Evolutionary conservation across 2,329 filamentous ascomycete species (phyloP).

Genomic region (Sclerotiophoma versabilis): DNA sequence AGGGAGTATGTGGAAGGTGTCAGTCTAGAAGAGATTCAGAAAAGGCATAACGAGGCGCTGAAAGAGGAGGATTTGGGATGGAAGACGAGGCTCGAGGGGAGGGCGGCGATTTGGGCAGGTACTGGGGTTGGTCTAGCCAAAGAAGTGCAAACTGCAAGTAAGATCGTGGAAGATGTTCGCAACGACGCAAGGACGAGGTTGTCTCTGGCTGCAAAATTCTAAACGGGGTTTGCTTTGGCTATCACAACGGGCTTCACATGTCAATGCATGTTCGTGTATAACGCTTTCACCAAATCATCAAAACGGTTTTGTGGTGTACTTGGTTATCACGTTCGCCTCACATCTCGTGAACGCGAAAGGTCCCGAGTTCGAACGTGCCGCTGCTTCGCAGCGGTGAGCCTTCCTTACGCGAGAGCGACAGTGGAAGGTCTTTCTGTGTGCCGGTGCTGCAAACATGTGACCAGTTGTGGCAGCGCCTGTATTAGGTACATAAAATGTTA

Average conservation of each 20-base stretch:
- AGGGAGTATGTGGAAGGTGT: conserved; percentile 49
- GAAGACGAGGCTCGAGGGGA: conserved; percentile 58
- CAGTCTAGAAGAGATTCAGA: conserved; percentile 53
- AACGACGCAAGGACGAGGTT: conserved; percentile 48
- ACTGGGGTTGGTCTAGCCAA: conserved; percentile 66
- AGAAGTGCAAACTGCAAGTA: conserved; percentile 56
- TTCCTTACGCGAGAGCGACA: not conserved
- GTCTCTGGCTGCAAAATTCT: not conserved
- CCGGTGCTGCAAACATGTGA: too few relatives aligned
- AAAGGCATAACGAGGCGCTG: conserved; percentile 55
- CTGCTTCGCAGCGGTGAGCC: conserved; percentile 6
- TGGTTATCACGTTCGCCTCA: conserved; percentile 1
- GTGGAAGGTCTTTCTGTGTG: not conserved
- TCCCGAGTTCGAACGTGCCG: conserved; percentile 30
- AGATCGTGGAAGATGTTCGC: conserved; percentile 58
- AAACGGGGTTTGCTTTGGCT: not conserved
- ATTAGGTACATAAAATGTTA: too few relatives aligned
- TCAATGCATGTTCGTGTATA: not conserved
- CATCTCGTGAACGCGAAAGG: conserved; percentile 28
- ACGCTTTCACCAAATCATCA: not conserved
- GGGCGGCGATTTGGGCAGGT: conserved; percentile 64
- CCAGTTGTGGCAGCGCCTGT: too few relatives aligned
- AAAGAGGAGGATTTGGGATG: conserved; percentile 59
- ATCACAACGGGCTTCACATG: not conserved
- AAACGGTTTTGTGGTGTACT: not conserved